Base-by-base conservation (phyloP, 1,284 basidiomycete species). In the Boletellus deceptivus region DNA sequence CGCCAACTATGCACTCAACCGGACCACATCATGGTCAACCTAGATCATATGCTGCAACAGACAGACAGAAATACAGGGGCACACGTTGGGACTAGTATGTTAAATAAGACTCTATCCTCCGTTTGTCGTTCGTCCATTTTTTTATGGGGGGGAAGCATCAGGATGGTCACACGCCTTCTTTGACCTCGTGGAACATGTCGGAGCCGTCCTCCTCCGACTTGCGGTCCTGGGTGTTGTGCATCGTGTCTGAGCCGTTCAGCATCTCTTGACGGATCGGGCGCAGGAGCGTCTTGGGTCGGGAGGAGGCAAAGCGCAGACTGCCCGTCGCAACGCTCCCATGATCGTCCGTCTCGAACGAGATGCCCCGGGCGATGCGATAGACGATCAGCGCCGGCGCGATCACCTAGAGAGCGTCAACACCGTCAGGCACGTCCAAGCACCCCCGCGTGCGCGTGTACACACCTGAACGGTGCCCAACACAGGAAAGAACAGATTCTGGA, bases 381-480 rank as follows among this genome's bases (percentile, higher is more conserved):
- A 60, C 51, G 25, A 64, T 64, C 35, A 64, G 27, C 29, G 59
- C 34, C 0, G 59, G 61, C 7, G 62, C 57, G 4, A 53, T 50
- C 1, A 49, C 47, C 51, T 53, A 14, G 6, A 6, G 5, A 17
- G 7, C 17, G 18, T 20, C 4, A n/a, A 7, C 20, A 22, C n/a
- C 9, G 25, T 29, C 17, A 31, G 45, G 7, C 27, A 10, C 4
- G 22, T 22, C 22, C 22, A 22, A 22, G 22, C 22, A 22, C 22
- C 22, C 2, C n/a, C 27, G 8, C 27, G 6, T 6, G 27, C 10
- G 27, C 27, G 3, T 5, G 10, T 7, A 33, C 57, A 2, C 14
- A 63, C 59, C 59, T 61, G 59, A n/a, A 63, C 16, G 1, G 16
- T 51, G 13, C 59, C 59, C 47, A 63, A 17, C 27, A 60, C 49